Percentiles rank a stretch among this genome's conserved stretches.
Evolutionary conservation across 306 rosid species (phyloP).

Genomic region (Sindora glabra): DNA sequence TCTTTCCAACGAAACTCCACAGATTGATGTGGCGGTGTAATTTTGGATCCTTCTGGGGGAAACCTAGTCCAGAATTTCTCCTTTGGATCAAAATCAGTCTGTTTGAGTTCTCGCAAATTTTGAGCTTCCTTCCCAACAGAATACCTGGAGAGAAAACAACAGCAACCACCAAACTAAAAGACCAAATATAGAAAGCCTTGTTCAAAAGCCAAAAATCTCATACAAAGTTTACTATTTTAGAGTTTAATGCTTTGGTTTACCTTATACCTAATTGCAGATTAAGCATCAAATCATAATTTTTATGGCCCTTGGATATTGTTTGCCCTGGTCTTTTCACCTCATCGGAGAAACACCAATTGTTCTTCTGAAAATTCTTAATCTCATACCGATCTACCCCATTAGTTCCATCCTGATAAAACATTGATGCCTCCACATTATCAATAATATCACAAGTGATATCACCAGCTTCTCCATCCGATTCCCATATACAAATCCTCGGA

Average conservation of each 20-base stretch:
- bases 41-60: conserved; percentile 81
- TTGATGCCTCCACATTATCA: conserved; percentile 84
- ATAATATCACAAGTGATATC: conserved; percentile 91
- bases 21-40: conserved; percentile 90
- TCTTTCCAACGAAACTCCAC: conserved; percentile 95
- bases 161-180: neutral
- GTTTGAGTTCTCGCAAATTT: conserved; percentile 36
- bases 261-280: conserved; percentile 89
- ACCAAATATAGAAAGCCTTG: neutral
- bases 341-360: conserved; percentile 33
- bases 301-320: conserved; percentile 80
- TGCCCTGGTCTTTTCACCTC: conserved; percentile 84
- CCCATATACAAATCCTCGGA: conserved; percentile 91
- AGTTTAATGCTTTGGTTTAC: conserved; percentile 13
- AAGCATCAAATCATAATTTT: conserved; percentile 89
- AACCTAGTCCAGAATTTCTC: conserved; percentile 98
- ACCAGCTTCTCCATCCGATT: conserved; percentile 89
- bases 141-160: conserved; percentile 40
- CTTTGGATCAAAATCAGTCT: conserved; percentile 71
- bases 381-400: conserved; percentile 32
- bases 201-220: neutral
- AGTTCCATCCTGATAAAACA: conserved; percentile 39
- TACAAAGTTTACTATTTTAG: neutral
- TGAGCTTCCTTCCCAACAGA: conserved; percentile 90
- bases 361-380: conserved; percentile 36